A percentile compares a stretch with the other conserved stretches of the same genome.
Evolutionary conservation across 2,329 filamentous ascomycete species (phyloP).

Genomic region (Delphinella strobiligena): DNA sequence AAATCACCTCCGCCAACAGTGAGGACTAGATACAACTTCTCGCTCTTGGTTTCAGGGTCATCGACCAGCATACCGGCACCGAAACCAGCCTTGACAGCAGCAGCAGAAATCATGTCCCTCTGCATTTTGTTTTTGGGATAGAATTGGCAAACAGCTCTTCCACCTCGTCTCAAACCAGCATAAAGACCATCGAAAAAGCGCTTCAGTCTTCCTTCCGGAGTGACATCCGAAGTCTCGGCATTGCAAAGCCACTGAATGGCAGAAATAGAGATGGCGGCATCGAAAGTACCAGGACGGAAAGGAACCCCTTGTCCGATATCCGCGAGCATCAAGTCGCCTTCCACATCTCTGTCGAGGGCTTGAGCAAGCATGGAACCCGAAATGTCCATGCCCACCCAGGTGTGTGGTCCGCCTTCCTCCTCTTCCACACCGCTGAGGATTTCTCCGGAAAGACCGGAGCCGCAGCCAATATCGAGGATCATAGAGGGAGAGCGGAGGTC

Average conservation of each 20-base stretch:
- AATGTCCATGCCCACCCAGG: slow-evolving; percentile 96
- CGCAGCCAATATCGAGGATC: slow-evolving; percentile 94
- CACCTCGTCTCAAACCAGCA: slow-evolving; percentile 68
- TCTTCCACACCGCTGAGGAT: slow-evolving; percentile 67
- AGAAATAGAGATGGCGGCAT: slow-evolving; percentile 87
- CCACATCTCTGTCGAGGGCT: slow-evolving; percentile 79
- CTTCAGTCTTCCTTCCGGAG: slow-evolving; percentile 61
- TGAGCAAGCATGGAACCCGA: slow-evolving; percentile 94
- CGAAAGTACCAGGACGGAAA: slow-evolving; percentile 83
- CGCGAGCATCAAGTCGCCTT: slow-evolving; percentile 85
- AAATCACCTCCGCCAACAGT: slow-evolving; percentile 66
- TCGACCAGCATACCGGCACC: slow-evolving; percentile 91
- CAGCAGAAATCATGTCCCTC: slow-evolving; percentile 79
- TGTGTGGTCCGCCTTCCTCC: slow-evolving; percentile 66
- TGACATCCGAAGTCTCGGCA: slow-evolving; percentile 78
- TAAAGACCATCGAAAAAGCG: slow-evolving; percentile 93
- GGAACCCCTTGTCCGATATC: slow-evolving; percentile 94
- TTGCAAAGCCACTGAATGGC: slow-evolving; percentile 99
- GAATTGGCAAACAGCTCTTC: slow-evolving; percentile 82
- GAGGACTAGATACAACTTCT: slow-evolving; percentile 89
- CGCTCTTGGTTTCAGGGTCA: slow-evolving; percentile 90
- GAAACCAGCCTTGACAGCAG: slow-evolving; percentile 87
- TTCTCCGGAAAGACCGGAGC: slow-evolving; percentile 85
- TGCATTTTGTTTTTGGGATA: slow-evolving; percentile 94
- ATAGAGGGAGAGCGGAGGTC: slow-evolving; percentile 67